Evolutionary conservation across 768 basidiomycete genomes (phyloP), one percentile per base, ranked within the genome.

Genomic region (Rhizopogon vinicolor): DNA sequence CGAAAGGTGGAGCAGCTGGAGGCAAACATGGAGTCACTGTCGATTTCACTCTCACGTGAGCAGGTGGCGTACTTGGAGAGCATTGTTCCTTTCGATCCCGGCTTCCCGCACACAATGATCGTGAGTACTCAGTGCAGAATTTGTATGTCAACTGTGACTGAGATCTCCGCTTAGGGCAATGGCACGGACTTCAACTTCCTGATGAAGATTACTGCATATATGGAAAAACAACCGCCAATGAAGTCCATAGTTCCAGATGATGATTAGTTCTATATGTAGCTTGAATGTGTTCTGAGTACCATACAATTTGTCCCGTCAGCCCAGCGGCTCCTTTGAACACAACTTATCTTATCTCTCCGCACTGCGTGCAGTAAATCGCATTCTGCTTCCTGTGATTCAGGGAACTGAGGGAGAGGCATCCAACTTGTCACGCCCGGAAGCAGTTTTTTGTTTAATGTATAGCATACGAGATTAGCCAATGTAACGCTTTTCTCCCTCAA

Each of bases 1-100:
- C 69, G 79, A 51, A 83, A 81, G 60, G 63, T 78, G 37, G 78
- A 80, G 62, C 76, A 82, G 46, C 67, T 82, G 22, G 44, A 67
- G 31, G 72, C 73, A 44, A 83, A 81, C 60, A 57, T 82, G 22
- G 72, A 80, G 60, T 78, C 80, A 2, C 63, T 82, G 6, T 70
- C 75, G 7, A 74, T 83, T 33, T 55, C 68, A 0, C 74, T 82
- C 44, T 73, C 73, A 7, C 59, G 66, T 0, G 74, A 75, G 45
- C 80, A 83, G 35, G 74, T 81, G 33, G 62, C 68, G 22, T 71
- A 65, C 41, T 59, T 83, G 19, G 80, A 83, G 48, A 62, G 67
- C 28, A 64, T 68, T 8, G 54, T 72, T 6, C 72, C 74, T 0
- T 79, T 82, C 58, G 72, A 79, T 50, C 55, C 62, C 9, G 82